Evolutionary conservation across 192 early-diverging fungal genomes (phyloP).

Genomic region (Jimgerdemannia flammicorona): DNA sequence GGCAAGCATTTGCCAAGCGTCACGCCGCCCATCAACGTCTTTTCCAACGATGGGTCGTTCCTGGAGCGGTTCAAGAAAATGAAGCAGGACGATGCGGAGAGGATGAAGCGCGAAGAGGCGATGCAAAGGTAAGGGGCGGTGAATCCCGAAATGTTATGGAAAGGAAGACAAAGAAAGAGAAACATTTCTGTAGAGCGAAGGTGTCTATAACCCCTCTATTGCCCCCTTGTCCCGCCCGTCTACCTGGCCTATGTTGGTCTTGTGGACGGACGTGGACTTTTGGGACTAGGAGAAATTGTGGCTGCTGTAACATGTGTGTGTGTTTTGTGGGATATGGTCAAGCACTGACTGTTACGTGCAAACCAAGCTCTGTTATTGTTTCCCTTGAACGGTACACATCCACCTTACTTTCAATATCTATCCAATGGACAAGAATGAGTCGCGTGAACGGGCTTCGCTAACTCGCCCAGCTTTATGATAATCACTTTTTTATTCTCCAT

Average conservation of each 20-base stretch:
- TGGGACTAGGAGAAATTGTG: neutral
- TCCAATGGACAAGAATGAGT: neutral
- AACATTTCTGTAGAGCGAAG: neutral
- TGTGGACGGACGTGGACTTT: neutral
- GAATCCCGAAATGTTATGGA: neutral
- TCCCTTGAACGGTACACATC: neutral
- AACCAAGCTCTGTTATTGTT: neutral
- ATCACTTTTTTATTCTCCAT: neutral
- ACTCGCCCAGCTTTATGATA: conserved; percentile 1
- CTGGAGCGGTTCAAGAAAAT: conserved; percentile 27
- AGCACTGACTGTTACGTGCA: neutral
- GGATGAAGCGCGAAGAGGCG: conserved; percentile 22
- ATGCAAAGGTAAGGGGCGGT: conserved; percentile 17
- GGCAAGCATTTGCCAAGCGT: conserved; percentile 21
- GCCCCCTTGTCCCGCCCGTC: neutral
- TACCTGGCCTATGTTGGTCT: neutral
- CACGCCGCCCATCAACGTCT: conserved; percentile 24
- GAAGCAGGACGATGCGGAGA: conserved; percentile 24
- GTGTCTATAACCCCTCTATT: neutral
- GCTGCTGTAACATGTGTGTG: neutral
- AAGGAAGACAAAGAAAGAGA: neutral
- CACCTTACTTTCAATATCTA: neutral
- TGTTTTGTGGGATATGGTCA: neutral
- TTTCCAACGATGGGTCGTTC: conserved; percentile 27
- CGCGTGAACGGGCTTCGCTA: neutral